Evolutionary conservation across 2,329 filamentous ascomycete species (phyloP).

Genomic region (Apiospora phragmitis): DNA sequence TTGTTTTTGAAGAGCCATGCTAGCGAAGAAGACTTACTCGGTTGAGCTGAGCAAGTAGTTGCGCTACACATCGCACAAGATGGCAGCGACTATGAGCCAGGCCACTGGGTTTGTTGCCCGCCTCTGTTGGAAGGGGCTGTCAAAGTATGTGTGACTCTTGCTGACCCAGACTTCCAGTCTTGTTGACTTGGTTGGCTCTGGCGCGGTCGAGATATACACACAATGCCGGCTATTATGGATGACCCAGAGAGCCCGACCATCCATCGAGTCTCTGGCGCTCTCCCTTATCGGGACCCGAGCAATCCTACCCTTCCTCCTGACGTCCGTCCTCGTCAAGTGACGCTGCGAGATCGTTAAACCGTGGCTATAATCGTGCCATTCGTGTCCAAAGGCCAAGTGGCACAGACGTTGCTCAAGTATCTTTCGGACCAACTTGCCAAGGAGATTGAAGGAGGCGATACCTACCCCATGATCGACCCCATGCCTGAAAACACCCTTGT

Average conservation of each 20-base stretch:
- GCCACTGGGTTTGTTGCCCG: neutral
- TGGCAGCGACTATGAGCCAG: neutral
- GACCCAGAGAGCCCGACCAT: conserved; percentile 72
- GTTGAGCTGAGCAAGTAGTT: neutral
- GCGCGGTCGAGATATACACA: conserved; percentile 20
- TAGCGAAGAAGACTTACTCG: neutral
- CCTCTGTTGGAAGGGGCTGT: neutral
- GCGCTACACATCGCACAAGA: neutral
- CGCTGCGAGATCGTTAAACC: conserved; percentile 79
- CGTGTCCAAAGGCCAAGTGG: conserved; percentile 74
- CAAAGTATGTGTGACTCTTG: neutral
- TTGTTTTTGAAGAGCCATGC: neutral
- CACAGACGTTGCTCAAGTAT: conserved; percentile 71
- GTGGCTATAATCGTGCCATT: conserved; percentile 84
- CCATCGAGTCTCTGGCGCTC: conserved; percentile 66
- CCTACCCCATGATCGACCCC: conserved; percentile 82
- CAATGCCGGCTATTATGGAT: conserved; percentile 77
- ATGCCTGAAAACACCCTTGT: too few species aligned
- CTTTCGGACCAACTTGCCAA: conserved; percentile 83
- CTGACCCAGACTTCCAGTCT: conserved; percentile 8
- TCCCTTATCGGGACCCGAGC: conserved; percentile 63
- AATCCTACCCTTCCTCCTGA: conserved; percentile 65
- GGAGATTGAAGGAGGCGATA: conserved; percentile 90
- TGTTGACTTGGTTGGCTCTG: conserved; percentile 6
- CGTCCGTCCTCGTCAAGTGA: conserved; percentile 75